phyloP scores from a whole-genome alignment of 257 asterid species.

The Lantana camara region DNA sequence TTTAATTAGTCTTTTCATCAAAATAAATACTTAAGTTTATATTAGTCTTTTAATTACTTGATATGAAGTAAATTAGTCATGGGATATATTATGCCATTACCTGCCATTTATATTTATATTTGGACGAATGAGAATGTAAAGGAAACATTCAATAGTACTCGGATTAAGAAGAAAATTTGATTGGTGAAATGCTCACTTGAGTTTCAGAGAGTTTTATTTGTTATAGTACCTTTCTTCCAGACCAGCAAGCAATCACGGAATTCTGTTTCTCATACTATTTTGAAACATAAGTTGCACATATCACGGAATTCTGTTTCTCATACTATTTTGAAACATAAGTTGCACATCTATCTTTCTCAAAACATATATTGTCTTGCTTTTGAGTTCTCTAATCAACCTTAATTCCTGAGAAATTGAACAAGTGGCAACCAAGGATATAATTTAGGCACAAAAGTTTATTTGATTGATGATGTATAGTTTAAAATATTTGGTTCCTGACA shows the following conservation, averaged over 20 bases:
- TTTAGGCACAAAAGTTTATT: not conserved
- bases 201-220: constrained; percentile 11
- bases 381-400: constrained; percentile 1
- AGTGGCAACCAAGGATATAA: constrained; percentile 7
- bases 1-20: no score
- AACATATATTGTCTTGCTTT: constrained; percentile 6
- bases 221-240: constrained; percentile 3
- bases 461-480: constrained; percentile 10
- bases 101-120: not conserved
- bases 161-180: constrained; percentile 6
- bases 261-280: constrained; percentile 11
- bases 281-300: not conserved
- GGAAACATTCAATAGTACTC: constrained; percentile 7
- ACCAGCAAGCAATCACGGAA: not conserved
- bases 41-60: not conserved
- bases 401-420: constrained; percentile 17
- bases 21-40: no score
- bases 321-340: not conserved
- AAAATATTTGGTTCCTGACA: constrained; percentile 21
- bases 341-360: constrained; percentile 8
- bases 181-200: constrained; percentile 4
- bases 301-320: constrained; percentile 14
- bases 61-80: not conserved
- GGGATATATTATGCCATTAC: not conserved
- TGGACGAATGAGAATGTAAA: constrained; percentile 8